A percentile compares a stretch with the other conserved stretches of the same genome.
phyloP scores from a whole-genome alignment of 179 eudicot genomes.

The Drosera spatulata region DNA sequence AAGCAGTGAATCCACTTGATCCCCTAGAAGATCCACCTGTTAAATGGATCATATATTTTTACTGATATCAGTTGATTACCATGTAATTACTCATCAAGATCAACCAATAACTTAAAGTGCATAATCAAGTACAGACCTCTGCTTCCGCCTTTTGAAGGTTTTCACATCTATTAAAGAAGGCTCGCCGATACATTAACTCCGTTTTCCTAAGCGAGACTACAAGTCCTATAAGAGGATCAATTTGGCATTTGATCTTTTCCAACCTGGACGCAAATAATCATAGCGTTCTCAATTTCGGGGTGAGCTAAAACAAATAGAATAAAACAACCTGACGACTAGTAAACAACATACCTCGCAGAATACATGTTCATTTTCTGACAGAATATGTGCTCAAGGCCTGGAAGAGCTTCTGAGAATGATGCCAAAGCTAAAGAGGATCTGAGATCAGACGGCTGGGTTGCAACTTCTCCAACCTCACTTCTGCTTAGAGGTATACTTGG shows the following conservation, averaged over 20 bases:
- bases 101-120: background rate
- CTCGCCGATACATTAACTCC: constrained; percentile 22
- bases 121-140: constrained; percentile 19
- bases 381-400: constrained; percentile 17
- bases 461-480: background rate
- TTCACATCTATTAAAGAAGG: constrained; percentile 32
- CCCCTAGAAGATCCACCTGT: constrained; percentile 66
- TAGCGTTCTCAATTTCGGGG: background rate
- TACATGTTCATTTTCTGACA: constrained; percentile 23
- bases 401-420: constrained; percentile 9
- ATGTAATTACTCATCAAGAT: too few relatives aligned
- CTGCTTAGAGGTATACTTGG: background rate
- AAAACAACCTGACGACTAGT: background rate
- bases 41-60: background rate
- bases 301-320: background rate
- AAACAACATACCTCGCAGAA: constrained; percentile 8
- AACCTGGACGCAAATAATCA: constrained; percentile 22
- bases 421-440: background rate
- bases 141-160: constrained; percentile 41
- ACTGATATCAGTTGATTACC: background rate
- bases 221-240: constrained; percentile 6
- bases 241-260: constrained; percentile 12
- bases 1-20: constrained; percentile 52
- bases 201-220: constrained; percentile 8
- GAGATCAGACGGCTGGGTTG: background rate